Base-by-base conservation (phyloP, 768 basidiomycete genomes). In the Tylopilus balloui region DNA sequence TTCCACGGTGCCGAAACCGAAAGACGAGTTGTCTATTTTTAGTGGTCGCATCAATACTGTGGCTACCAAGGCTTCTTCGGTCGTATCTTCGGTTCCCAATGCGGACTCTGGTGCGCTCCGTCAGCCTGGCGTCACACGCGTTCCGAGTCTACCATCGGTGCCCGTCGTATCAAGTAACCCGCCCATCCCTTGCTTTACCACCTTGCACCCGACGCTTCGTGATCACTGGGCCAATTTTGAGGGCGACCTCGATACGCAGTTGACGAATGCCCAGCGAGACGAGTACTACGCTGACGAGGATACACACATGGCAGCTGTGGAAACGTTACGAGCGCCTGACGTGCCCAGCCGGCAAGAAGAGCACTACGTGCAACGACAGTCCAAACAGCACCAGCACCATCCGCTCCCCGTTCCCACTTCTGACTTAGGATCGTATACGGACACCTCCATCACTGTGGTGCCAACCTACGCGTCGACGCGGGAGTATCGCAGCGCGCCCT, bases 21-120 rank as follows among this genome's bases (percentile, higher is more conserved):
- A 80, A 47, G 86, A 88, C 60, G 86, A 88, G 58, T 67, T 89
- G 20, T 78, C 80, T 6, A 85, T 88, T 21, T 88, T 88, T 63
- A 80, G 84, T 42, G 87, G 87, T n/a, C 78, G 80, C 58, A 86
- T 81, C 10, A 78, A 84, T 51, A 84, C 79, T 0, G 70, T 88
- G 20, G 69, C 71, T 9, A 81, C 79, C 0, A 79, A 78, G 48
- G 59, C 61, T 1, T 48, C 70, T 6, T 43, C 71, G 15, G 4
- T 13, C 4, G 12, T 15, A 5, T 56, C 61, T 7, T 45, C 51
- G 11, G 37, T 28, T 27, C 47, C 52, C 38, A 29, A 15, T 12
- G 5, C 50, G 9, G 42, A 44, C 19, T 36, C 53, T 4, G 42
- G 27, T 39, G 5, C 23, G 11, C 45, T 24, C 35, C 32, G n/a